These are phyloP conservation scores for Teunomyces lycoperdinae DNA, from an alignment of 805 yeast species.

Conservation along the genomic window DNA sequence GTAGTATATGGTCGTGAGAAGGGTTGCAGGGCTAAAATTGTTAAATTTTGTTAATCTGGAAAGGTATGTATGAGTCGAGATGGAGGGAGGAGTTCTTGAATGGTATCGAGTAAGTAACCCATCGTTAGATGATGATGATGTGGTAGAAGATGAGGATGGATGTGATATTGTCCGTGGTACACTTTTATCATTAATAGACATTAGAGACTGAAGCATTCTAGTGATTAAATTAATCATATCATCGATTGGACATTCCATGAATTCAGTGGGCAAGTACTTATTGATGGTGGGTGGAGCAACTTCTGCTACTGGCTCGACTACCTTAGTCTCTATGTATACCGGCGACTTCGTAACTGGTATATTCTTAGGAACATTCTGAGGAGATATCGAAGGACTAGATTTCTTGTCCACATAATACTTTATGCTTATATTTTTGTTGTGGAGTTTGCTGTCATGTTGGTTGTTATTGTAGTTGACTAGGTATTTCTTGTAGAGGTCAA, in stretches of 20 bases:
- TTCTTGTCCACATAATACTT: background rate
- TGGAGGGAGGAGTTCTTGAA: conserved; percentile 87
- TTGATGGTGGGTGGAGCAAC: conserved; percentile 1
- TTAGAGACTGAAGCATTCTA: conserved; percentile 76
- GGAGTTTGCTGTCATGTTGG: background rate
- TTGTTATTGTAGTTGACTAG: conserved; percentile 9
- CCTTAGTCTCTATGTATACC: background rate
- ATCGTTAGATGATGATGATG: conserved; percentile 19
- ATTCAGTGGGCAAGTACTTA: conserved; percentile 45
- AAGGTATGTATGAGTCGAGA: conserved; percentile 75
- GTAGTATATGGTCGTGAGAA: conserved; percentile 81
- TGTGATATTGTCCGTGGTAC: conserved; percentile 32
- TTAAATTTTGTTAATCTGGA: conserved; percentile 79
- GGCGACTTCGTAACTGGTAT: conserved; percentile 1
- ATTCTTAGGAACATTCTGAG: background rate
- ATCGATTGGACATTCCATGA: conserved; percentile 63
- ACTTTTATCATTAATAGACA: conserved; percentile 66
- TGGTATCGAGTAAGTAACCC: conserved; percentile 77
- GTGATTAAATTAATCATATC: conserved; percentile 72
- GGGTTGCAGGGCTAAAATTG: conserved; percentile 77
- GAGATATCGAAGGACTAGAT: background rate
- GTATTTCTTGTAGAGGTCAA: conserved; percentile 23
- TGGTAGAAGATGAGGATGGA: conserved; percentile 17
- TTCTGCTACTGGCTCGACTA: background rate
- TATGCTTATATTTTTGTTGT: background rate